Conservation (phyloP, 2,329 filamentous ascomycete genomes). For the Talaromyces islandicus region DNA sequence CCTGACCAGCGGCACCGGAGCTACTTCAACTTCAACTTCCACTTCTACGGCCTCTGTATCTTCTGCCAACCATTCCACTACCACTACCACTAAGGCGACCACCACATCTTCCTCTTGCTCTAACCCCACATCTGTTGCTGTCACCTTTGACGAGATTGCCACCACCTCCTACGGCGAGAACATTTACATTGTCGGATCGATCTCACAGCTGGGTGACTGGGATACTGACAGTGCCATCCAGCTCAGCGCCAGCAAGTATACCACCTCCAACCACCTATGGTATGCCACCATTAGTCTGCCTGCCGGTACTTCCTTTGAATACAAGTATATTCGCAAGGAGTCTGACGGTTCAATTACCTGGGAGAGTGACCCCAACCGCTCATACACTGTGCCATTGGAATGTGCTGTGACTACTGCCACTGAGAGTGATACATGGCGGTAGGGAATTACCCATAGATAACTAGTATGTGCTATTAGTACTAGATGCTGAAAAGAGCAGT, state of each 20-base stretch:
- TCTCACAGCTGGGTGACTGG: conserved; percentile 59
- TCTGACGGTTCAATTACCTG: conserved; percentile 52
- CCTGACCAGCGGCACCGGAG: conserved; percentile 13
- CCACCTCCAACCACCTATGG: conserved; percentile 57
- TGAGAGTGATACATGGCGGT: conserved; percentile 35
- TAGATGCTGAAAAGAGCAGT: neutral
- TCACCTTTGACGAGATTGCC: conserved; percentile 58
- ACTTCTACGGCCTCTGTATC: neutral
- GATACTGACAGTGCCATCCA: conserved; percentile 48
- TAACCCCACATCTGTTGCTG: conserved; percentile 42
- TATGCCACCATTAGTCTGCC: conserved; percentile 49
- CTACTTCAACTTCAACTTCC: neutral
- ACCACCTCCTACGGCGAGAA: conserved; percentile 57
- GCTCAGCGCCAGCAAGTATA: conserved; percentile 59
- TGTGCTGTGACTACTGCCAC: conserved; percentile 28
- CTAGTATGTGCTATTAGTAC: no score
- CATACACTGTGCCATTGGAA: conserved; percentile 34
- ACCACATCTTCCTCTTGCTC: conserved; percentile 12
- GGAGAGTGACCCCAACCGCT: conserved; percentile 54
- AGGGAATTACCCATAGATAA: neutral
- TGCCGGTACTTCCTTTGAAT: conserved; percentile 54
- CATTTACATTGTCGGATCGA: conserved; percentile 59
- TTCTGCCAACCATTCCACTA: neutral
- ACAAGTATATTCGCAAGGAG: conserved; percentile 62
- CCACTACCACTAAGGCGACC: neutral